Evolutionary conservation across 2,329 filamentous ascomycete species (phyloP).

Genomic region (Alternaria hordeiaustralica): DNA sequence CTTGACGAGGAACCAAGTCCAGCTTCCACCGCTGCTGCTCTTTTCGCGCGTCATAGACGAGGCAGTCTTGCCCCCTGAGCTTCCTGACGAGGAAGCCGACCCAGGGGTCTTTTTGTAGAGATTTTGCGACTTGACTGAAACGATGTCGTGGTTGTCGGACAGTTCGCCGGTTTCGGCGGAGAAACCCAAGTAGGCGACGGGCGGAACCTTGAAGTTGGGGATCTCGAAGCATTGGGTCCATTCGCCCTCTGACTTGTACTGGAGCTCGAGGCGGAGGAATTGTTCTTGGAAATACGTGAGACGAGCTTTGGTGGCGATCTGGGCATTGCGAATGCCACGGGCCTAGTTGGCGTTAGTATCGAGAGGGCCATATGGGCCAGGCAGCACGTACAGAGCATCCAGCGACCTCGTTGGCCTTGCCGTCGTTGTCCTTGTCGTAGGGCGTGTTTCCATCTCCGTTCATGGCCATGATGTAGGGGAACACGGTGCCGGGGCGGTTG

Average conservation of each 20-base stretch:
- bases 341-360: constrained; percentile 57
- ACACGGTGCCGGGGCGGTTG: constrained; percentile 92
- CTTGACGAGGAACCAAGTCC: constrained; percentile 81
- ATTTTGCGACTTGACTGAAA: constrained; percentile 85
- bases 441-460: constrained; percentile 85
- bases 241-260: constrained; percentile 88
- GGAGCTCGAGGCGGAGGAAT: constrained; percentile 84
- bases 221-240: constrained; percentile 90
- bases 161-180: constrained; percentile 93
- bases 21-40: constrained; percentile 61
- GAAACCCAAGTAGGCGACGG: constrained; percentile 69
- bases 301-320: constrained; percentile 79
- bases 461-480: constrained; percentile 99
- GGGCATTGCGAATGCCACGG: constrained; percentile 79
- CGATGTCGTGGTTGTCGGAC: constrained; percentile 96
- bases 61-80: constrained; percentile 15
- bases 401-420: constrained; percentile 89
- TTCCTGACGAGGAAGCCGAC: constrained; percentile 10
- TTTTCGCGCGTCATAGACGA: constrained; percentile 51
- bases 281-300: constrained; percentile 98
- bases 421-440: constrained; percentile 94
- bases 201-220: constrained; percentile 73
- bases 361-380: not conserved
- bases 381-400: constrained; percentile 76
- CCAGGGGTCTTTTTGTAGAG: constrained; percentile 69